Evolutionary conservation across 805 yeast genomes (phyloP).

Genomic region (Hanseniaspora clermontiae): DNA sequence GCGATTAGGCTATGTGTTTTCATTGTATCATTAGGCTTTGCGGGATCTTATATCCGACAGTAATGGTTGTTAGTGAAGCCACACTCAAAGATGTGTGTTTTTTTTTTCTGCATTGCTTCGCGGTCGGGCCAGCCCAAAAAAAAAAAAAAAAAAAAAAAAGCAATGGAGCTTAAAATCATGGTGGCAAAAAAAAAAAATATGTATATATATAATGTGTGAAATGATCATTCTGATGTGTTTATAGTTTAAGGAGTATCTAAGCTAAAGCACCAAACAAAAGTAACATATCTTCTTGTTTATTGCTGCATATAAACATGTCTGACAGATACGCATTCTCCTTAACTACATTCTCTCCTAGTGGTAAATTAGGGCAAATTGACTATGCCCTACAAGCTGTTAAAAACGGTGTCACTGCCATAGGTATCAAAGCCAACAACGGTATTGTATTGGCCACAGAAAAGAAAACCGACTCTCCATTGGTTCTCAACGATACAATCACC

Average conservation of each 20-base stretch:
- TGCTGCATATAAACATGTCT: constrained; percentile 48
- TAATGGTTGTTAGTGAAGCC: background rate
- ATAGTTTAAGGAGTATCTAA: no score
- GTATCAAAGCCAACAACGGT: constrained; percentile 90
- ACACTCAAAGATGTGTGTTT: no score
- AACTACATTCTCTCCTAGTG: constrained; percentile 97
- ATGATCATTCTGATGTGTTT: no score
- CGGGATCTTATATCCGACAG: background rate
- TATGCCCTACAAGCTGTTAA: constrained; percentile 95
- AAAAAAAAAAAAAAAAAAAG: background rate
- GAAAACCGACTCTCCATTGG: constrained; percentile 67
- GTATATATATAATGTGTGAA: background rate
- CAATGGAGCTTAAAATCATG: background rate
- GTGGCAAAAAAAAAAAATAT: constrained; percentile 15
- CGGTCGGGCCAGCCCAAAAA: no score
- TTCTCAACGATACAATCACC: constrained; percentile 58
- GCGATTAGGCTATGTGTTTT: background rate
- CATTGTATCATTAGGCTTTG: no score
- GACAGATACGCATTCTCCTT: constrained; percentile 95
- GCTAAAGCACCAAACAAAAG: background rate
- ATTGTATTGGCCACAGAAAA: constrained; percentile 94
- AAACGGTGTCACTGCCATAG: constrained; percentile 94
- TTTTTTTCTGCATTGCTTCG: no score
- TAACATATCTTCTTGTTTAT: background rate
- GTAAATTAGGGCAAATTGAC: constrained; percentile 94